Evolutionary conservation across 352 stramenopile species (phyloP).

Genomic region (Phytophthora sp.): DNA sequence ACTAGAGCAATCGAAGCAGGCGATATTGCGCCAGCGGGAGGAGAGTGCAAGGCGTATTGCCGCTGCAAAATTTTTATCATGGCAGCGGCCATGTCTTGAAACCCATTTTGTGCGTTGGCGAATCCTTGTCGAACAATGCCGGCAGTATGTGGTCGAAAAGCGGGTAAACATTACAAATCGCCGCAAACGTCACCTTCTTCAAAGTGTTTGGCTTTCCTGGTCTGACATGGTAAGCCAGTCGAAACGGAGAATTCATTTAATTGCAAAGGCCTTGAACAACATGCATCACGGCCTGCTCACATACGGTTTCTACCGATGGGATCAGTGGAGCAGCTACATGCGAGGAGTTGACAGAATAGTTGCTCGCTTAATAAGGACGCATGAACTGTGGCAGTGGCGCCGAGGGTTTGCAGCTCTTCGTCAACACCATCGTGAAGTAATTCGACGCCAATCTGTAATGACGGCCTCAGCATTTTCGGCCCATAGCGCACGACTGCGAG

Average conservation of each 20-base stretch:
- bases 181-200: constrained; percentile 1
- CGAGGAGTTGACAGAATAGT: constrained; percentile 1
- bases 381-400: constrained; percentile 16
- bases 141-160: constrained; percentile 11
- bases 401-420: constrained; percentile 27
- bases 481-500: constrained; percentile 36
- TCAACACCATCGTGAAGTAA: constrained; percentile 21
- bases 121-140: constrained; percentile 12
- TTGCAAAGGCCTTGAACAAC: constrained; percentile 1
- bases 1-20: constrained; percentile 10
- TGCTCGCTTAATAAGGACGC: constrained; percentile 18
- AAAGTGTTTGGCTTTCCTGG: constrained; percentile 21
- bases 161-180: background rate
- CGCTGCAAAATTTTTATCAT: constrained; percentile 27
- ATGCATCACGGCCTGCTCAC: background rate
- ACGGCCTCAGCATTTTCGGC: constrained; percentile 27
- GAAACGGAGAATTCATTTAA: constrained; percentile 10
- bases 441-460: constrained; percentile 45
- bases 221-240: background rate
- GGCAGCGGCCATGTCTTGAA: constrained; percentile 35
- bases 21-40: constrained; percentile 6
- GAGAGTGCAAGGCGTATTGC: constrained; percentile 29
- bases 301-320: constrained; percentile 16
- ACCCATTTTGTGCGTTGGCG: constrained; percentile 35
- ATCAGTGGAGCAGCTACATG: constrained; percentile 10